Evolutionary conservation across 202 grass and related monocot genomes (phyloP), one percentile per base, ranked within the genome.

Genomic region (Thinopyrum obtusiflorum): DNA sequence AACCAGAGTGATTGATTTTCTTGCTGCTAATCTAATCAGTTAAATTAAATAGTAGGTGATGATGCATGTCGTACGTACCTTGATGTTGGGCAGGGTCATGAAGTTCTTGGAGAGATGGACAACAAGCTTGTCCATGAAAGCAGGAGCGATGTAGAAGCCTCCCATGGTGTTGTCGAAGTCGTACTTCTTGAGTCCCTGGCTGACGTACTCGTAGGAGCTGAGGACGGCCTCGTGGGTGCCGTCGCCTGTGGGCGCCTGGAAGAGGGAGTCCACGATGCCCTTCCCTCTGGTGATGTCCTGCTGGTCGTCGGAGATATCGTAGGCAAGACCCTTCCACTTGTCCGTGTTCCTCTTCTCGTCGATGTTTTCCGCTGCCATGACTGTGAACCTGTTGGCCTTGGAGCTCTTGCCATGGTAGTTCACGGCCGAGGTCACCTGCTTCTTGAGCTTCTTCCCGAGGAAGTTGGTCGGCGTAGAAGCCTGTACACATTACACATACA

Each of bases 101-200:
- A 92, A 98, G 90, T 98, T 98, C 88, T 98, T 98, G 87, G 90
- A 27, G 68, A 98, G 84, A 93, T 98, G 97, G 35, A 98, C 88
- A 3, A 98, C 82, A 31, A 98, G 82, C 86, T 96, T 98, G 86
- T 98, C 97, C 97, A 98, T 92, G 88, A 98, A 98, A 7, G 90
- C 93, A 0, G 83, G 92, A 6, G 97, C 93, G 63, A 98, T 98
- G 97, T 98, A 98, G 82, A 89, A 88, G 6, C 83, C 87, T 29
- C 85, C 92, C 91, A 92, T 80, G 11, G 57, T 96, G 88, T 98
- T 98, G 88, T 98, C 97, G 2, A 91, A 33, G 21, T 82, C 28
- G 27, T 77, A 95, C 42, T 87, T 88, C 67, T 77, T 89, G 11
- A 94, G 79, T 1, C 93, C 95, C 88, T 92, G 89, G 88, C 96